phyloP scores from a whole-genome alignment of 2,329 filamentous ascomycete genomes.

The Botryotinia narcissicola region DNA sequence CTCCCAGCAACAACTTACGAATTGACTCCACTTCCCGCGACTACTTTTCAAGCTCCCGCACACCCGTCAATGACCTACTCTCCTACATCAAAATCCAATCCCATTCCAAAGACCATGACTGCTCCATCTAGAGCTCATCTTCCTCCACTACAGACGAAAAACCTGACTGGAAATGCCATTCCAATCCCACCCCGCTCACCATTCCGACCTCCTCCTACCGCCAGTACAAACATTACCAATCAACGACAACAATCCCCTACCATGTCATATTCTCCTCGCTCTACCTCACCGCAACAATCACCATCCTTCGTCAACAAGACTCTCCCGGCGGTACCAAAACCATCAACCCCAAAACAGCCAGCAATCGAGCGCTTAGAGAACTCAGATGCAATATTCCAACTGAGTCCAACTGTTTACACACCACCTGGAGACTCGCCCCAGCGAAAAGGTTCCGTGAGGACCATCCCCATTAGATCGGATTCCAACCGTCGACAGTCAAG shows the following conservation, averaged over 20 bases:
- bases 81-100: not conserved
- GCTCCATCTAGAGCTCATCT: slow-evolving; percentile 13
- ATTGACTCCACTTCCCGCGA: slow-evolving; percentile 26
- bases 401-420: slow-evolving; percentile 53
- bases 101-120: not conserved
- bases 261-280: not conserved
- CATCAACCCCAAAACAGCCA: slow-evolving; percentile 5
- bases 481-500: not conserved
- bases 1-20: slow-evolving; percentile 39
- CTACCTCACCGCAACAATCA: not conserved
- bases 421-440: slow-evolving; percentile 19
- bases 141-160: slow-evolving; percentile 19
- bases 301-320: slow-evolving; percentile 26
- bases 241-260: slow-evolving; percentile 22
- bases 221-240: slow-evolving; percentile 5
- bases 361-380: slow-evolving; percentile 39
- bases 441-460: slow-evolving; percentile 17
- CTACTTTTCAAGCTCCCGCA: not conserved
- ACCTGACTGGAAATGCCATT: slow-evolving; percentile 7
- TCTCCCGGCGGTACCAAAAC: slow-evolving; percentile 28
- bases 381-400: slow-evolving; percentile 26
- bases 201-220: slow-evolving; percentile 18
- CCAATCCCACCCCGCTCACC: slow-evolving; percentile 18
- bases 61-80: not conserved
- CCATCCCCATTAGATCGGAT: not conserved